Evolutionary conservation across 163 green algal genomes (phyloP).

Genomic region (Scenedesmus sp.): DNA sequence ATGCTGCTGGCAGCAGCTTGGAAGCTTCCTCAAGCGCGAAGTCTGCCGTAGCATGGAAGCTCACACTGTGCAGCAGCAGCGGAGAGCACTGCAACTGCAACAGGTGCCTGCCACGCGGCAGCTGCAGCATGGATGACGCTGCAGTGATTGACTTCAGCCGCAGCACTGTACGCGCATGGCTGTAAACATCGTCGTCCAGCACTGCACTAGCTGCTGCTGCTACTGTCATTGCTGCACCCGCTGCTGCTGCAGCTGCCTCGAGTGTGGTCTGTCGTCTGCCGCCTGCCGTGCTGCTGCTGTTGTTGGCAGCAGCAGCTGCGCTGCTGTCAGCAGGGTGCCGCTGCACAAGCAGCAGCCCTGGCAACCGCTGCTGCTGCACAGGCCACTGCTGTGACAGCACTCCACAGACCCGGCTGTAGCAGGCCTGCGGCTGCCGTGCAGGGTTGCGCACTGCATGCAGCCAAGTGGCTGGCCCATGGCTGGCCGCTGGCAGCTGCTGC

Average conservation of each 20-base stretch:
- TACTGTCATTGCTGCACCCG: slow-evolving; percentile 50
- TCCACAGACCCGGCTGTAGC: slow-evolving; percentile 40
- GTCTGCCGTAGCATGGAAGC: slow-evolving; percentile 60
- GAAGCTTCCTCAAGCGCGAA: slow-evolving; percentile 26
- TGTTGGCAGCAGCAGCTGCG: not conserved
- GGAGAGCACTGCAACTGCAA: slow-evolving; percentile 67
- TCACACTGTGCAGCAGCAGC: slow-evolving; percentile 70
- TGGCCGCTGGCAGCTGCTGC: not conserved
- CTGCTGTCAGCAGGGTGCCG: slow-evolving; percentile 20
- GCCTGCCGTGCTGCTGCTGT: not conserved
- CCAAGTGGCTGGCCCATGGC: not conserved
- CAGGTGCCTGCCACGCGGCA: slow-evolving; percentile 80
- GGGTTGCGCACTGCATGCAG: slow-evolving; percentile 17
- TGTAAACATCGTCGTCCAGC: slow-evolving; percentile 8
- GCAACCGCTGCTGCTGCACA: not conserved
- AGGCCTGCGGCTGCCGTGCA: slow-evolving; percentile 12
- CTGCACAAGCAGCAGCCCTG: slow-evolving; percentile 50
- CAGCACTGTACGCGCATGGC: slow-evolving; percentile 55
- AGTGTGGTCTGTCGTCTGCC: slow-evolving; percentile 16
- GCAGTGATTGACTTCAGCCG: slow-evolving; percentile 66
- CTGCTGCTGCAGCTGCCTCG: slow-evolving; percentile 66
- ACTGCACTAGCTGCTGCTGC: not conserved
- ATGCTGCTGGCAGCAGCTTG: slow-evolving; percentile 17
- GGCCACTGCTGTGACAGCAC: slow-evolving; percentile 8
- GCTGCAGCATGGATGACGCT: slow-evolving; percentile 60